phyloP scores from a whole-genome alignment of 2,329 filamentous ascomycete species.

The Pseudogymnoascus sp. region DNA sequence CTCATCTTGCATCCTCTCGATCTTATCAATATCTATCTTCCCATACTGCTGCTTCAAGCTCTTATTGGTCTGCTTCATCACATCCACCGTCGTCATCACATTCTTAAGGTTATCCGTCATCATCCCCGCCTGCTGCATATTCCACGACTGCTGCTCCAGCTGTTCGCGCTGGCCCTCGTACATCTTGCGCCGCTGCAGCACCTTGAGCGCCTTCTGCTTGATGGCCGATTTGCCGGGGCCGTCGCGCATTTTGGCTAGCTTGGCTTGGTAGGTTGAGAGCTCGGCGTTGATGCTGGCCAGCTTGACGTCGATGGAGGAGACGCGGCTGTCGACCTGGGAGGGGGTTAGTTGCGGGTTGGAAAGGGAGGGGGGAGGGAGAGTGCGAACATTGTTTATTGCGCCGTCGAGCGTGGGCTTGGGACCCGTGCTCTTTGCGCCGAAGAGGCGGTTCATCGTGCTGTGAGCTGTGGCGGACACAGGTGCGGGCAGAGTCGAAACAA shows the following conservation, averaged over 20 bases:
- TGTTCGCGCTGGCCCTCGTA: slow-evolving; percentile 94
- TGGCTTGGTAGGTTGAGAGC: slow-evolving; percentile 77
- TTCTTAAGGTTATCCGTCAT: slow-evolving; percentile 99
- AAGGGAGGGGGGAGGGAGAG: neutral
- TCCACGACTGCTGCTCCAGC: slow-evolving; percentile 90
- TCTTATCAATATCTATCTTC: slow-evolving; percentile 95
- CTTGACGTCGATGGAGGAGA: slow-evolving; percentile 87
- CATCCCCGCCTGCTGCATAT: slow-evolving; percentile 97
- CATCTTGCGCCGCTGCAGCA: slow-evolving; percentile 86
- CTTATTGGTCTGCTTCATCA: slow-evolving; percentile 95
- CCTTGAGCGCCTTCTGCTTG: slow-evolving; percentile 88
- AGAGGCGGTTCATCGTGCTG: slow-evolving; percentile 81
- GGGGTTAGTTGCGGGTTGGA: slow-evolving; percentile 17
- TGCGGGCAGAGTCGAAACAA: neutral
- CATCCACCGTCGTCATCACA: slow-evolving; percentile 95
- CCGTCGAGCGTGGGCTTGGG: slow-evolving; percentile 83
- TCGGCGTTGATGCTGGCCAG: slow-evolving; percentile 88
- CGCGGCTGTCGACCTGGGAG: slow-evolving; percentile 63
- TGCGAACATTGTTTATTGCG: slow-evolving; percentile 69
- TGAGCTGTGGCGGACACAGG: neutral
- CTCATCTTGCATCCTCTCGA: slow-evolving; percentile 95
- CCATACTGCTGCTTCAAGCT: slow-evolving; percentile 88
- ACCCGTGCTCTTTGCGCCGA: slow-evolving; percentile 76
- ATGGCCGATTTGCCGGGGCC: slow-evolving; percentile 88
- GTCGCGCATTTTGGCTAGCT: slow-evolving; percentile 87